phyloP scores from a whole-genome alignment of 176 grass and related monocot species.

The Microstegium vimineum region DNA sequence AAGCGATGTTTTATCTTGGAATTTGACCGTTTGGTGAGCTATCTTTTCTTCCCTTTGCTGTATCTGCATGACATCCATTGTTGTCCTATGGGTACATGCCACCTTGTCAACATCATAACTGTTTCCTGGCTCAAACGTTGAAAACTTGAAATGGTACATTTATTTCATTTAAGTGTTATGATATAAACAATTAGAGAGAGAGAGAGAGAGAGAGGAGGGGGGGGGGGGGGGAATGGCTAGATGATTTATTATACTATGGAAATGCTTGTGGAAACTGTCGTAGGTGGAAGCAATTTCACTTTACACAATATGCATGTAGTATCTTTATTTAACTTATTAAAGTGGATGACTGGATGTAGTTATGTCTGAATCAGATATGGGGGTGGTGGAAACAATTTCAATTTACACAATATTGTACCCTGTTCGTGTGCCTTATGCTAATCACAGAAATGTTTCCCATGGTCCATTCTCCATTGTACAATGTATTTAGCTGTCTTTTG shows the following conservation, averaged over 20 bases:
- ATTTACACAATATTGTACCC: not conserved
- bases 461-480: not conserved
- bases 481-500: not conserved
- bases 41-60: not conserved
- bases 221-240: no score
- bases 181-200: not conserved
- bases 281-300: not conserved
- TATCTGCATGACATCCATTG: not conserved
- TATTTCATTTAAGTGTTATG: not conserved
- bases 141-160: not conserved
- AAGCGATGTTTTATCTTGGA: conserved; percentile 98
- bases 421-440: not conserved
- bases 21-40: conserved; percentile 85
- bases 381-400: not conserved
- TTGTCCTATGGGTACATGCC: not conserved
- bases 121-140: not conserved
- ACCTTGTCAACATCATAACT: not conserved
- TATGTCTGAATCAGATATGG: not conserved
- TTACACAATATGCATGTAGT: not conserved
- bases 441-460: not conserved
- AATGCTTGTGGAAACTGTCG: not conserved
- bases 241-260: not conserved
- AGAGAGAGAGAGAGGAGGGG: no score
- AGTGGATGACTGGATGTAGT: not conserved
- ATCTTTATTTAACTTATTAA: not conserved